Percentiles rank a stretch among this genome's conserved stretches.
Conservation (phyloP, 2,329 filamentous ascomycete genomes). For the Pseudonectria foliicola region DNA sequence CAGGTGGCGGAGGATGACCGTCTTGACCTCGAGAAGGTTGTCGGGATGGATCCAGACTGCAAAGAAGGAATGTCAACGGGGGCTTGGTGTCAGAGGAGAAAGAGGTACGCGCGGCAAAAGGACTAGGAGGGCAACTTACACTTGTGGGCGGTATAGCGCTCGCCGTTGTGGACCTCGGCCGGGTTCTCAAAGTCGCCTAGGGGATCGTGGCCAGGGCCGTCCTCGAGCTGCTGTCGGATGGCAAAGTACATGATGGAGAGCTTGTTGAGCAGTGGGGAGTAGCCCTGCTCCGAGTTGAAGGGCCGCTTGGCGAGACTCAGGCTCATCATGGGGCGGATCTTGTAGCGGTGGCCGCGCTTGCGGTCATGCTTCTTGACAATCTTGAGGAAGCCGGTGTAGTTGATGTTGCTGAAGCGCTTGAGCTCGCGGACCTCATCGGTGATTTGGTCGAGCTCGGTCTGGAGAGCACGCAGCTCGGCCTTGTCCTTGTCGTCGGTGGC, state of each 20-base stretch:
- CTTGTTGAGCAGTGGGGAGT: conserved; percentile 81
- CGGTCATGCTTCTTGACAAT: conserved; percentile 99
- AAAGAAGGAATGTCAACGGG: conserved; percentile 4
- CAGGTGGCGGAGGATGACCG: conserved; percentile 81
- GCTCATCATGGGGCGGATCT: conserved; percentile 84
- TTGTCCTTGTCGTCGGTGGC: conserved; percentile 38
- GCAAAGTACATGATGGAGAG: conserved; percentile 95
- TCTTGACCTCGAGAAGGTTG: conserved; percentile 95
- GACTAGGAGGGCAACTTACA: conserved; percentile 47
- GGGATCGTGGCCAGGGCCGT: conserved; percentile 30
- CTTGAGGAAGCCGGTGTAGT: conserved; percentile 97
- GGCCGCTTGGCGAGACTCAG: conserved; percentile 80
- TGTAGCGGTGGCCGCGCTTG: conserved; percentile 79
- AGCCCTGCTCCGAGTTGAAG: conserved; percentile 87
- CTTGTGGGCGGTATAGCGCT: conserved; percentile 79
- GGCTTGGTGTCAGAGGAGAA: not conserved
- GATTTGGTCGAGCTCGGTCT: conserved; percentile 76
- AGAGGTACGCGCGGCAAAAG: not conserved
- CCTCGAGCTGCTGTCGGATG: conserved; percentile 75
- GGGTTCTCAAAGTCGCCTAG: conserved; percentile 43
- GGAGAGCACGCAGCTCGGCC: conserved; percentile 54
- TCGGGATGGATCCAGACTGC: conserved; percentile 91
- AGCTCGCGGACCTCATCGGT: conserved; percentile 88
- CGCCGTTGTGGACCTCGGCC: conserved; percentile 54
- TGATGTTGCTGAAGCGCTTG: conserved; percentile 91